A percentile compares a stretch with the other conserved stretches of the same genome.
Conservation (phyloP, 2,329 filamentous ascomycete species). For the Aspergillus ochraceus region DNA sequence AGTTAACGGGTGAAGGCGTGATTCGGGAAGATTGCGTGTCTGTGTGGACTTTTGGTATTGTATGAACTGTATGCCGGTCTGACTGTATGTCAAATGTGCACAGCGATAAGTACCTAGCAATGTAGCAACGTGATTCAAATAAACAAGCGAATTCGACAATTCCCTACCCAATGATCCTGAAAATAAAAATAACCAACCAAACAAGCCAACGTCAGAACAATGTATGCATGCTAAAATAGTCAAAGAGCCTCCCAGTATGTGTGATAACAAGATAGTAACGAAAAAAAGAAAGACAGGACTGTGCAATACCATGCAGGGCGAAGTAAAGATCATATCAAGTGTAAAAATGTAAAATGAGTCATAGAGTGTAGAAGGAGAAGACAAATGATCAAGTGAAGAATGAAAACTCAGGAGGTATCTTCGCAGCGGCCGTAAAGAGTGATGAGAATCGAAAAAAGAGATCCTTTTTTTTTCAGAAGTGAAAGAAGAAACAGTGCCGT, state of each 20-base stretch:
- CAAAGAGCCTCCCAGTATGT: constrained; percentile 6
- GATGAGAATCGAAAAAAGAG: constrained; percentile 1
- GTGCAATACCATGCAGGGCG: not conserved
- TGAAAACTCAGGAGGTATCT: not conserved
- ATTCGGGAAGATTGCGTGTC: no score
- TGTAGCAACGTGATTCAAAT: not conserved
- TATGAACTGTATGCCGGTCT: no score
- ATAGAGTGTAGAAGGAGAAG: not conserved
- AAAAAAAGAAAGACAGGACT: not conserved
- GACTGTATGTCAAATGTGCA: no score
- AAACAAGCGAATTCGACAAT: not conserved
- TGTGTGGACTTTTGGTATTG: no score
- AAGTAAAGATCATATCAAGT: not conserved
- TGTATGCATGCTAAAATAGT: constrained; percentile 7
- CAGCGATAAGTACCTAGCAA: not conserved
- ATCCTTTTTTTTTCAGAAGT: not conserved
- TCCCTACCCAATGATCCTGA: not conserved
- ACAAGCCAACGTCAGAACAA: not conserved
- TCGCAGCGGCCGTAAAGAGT: constrained; percentile 1
- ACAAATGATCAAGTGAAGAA: not conserved
- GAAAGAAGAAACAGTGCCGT: not conserved
- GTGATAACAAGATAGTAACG: not conserved
- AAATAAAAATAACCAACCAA: not conserved
- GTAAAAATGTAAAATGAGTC: not conserved
- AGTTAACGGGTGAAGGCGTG: no score